phyloP scores from a whole-genome alignment of 2,329 filamentous ascomycete genomes.

The Talaromyces rugulosus region DNA sequence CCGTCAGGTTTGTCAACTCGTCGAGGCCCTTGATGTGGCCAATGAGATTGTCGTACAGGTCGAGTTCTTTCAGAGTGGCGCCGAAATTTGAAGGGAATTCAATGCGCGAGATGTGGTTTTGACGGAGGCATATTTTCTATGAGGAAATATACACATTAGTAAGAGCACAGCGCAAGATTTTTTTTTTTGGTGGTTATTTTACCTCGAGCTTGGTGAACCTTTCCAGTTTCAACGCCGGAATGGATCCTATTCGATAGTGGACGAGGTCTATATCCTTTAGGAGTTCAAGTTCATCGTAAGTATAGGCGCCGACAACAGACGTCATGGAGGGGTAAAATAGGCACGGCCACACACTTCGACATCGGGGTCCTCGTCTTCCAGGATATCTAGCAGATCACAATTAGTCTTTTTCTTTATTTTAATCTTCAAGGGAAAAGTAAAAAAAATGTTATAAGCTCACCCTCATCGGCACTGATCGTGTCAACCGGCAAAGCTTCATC shows the following conservation, averaged over 20 bases:
- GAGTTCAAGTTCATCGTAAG: background rate
- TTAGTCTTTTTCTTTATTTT: background rate
- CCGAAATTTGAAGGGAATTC: constrained; percentile 66
- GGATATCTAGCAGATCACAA: constrained; percentile 44
- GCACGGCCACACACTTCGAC: constrained; percentile 40
- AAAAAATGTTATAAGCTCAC: constrained; percentile 36
- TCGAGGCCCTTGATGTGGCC: constrained; percentile 81
- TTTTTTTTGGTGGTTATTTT: constrained; percentile 10
- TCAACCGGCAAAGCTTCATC: constrained; percentile 64
- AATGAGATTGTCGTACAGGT: constrained; percentile 95
- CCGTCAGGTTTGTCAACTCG: constrained; percentile 67
- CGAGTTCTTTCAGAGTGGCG: constrained; percentile 71
- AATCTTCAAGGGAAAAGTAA: background rate
- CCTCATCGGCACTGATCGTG: constrained; percentile 76
- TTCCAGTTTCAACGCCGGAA: constrained; percentile 73
- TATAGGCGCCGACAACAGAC: background rate
- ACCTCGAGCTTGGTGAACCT: constrained; percentile 72
- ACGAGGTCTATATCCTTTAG: constrained; percentile 76
- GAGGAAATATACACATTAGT: background rate
- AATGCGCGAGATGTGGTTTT: constrained; percentile 82
- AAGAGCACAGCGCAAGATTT: background rate
- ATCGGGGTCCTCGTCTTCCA: constrained; percentile 55
- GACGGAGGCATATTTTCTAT: constrained; percentile 77
- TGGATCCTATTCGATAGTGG: constrained; percentile 78
- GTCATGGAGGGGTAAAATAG: background rate